Evolutionary conservation across 108 stramenopile genomes (phyloP).

Genomic region (Pseudonitzschia multiseries): DNA sequence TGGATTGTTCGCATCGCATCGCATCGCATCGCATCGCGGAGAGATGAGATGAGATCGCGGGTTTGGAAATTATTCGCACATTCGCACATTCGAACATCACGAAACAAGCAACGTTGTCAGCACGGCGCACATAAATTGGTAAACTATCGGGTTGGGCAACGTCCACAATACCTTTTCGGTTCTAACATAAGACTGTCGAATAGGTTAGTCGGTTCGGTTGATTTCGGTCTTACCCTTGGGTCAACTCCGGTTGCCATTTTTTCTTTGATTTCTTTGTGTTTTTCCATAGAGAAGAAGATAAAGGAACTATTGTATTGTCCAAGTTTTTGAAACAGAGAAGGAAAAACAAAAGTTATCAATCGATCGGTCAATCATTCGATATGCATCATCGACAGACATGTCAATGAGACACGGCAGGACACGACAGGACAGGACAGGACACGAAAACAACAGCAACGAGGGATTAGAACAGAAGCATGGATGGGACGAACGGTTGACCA

Average conservation of each 20-base stretch:
- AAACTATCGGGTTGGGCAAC: neutral
- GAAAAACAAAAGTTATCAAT: neutral
- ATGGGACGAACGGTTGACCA: no score
- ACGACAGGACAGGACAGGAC: neutral
- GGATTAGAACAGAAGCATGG: neutral
- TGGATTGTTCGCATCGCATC: neutral
- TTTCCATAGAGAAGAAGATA: slow-evolving; percentile 54
- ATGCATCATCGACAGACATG: no score
- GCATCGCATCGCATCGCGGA: no score
- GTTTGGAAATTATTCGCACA: no score
- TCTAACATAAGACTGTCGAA: neutral
- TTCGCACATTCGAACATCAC: neutral
- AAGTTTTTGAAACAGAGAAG: no score
- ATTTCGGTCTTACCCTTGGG: slow-evolving; percentile 12
- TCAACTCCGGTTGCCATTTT: slow-evolving; percentile 11
- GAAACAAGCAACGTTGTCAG: neutral
- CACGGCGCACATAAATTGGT: neutral
- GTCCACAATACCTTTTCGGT: no score
- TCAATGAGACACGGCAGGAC: no score
- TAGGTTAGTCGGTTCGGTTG: neutral
- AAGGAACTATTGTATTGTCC: slow-evolving; percentile 31
- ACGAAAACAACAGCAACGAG: neutral
- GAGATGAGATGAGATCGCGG: no score
- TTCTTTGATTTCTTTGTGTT: slow-evolving; percentile 37
- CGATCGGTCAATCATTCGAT: neutral